Percentiles rank a stretch among this genome's conserved stretches.
Evolutionary conservation across 768 basidiomycete species (phyloP).

Genomic region (Boletus subparvulus): DNA sequence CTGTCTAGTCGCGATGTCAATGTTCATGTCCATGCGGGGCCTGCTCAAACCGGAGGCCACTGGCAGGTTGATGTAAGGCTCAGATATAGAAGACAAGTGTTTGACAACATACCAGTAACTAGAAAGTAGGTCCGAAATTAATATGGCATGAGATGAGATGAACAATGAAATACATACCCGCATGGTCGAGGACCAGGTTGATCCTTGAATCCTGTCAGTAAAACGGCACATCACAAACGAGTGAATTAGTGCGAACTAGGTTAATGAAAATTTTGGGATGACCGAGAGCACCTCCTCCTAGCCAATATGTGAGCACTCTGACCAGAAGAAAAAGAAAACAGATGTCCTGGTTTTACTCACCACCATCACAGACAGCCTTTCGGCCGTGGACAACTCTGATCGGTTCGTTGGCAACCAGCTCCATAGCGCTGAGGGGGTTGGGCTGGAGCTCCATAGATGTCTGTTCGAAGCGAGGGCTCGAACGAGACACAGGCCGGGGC

Average conservation of each 20-base stretch:
- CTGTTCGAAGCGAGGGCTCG: conserved; percentile 90
- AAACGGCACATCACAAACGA: background rate
- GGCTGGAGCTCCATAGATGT: conserved; percentile 86
- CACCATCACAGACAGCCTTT: conserved; percentile 93
- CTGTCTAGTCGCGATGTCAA: conserved; percentile 13
- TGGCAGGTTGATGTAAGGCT: conserved; percentile 31
- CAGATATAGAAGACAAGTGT: background rate
- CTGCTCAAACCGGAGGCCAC: conserved; percentile 90
- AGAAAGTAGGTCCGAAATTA: conserved; percentile 14
- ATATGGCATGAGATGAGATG: background rate
- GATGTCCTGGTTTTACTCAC: conserved; percentile 48
- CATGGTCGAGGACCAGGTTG: conserved; percentile 84
- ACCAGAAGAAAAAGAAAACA: conserved; percentile 2
- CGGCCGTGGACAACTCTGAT: conserved; percentile 77
- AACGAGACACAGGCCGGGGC: conserved; percentile 56
- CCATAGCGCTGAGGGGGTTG: conserved; percentile 87
- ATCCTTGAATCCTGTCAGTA: conserved; percentile 52
- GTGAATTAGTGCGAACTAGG: conserved; percentile 54
- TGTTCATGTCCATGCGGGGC: conserved; percentile 61
- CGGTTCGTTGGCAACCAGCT: conserved; percentile 83
- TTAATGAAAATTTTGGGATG: conserved; percentile 98
- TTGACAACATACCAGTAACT: conserved; percentile 48
- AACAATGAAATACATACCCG: conserved; percentile 61
- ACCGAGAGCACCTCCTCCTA: conserved; percentile 92
- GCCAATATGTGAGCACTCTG: conserved; percentile 11